Base-by-base conservation (phyloP, 495 filamentous ascomycete genomes). In the Penicillium cataractarum region DNA sequence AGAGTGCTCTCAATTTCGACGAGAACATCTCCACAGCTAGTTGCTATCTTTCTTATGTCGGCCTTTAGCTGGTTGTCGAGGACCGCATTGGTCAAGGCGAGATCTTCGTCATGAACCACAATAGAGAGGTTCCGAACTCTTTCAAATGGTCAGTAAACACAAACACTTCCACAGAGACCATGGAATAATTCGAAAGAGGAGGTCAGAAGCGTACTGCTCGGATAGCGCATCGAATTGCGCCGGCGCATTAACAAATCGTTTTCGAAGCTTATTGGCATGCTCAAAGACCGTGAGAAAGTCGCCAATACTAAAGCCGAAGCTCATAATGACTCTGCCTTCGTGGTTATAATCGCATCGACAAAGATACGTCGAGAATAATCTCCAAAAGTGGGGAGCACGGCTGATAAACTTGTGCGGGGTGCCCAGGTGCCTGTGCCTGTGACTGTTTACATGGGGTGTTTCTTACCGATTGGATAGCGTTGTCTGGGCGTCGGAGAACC, bases 231-330 rank as follows among this genome's bases (percentile, higher is more conserved):
- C 13, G 8, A 50, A 50, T 7, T 50, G 46, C 13, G 26, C 46
- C 8, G 46, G 46, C 46, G 46, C 46, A 29, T 50, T 8, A 27
- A 27, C 10, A 50, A 50, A 50, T 50, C 46, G 46, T 50, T 50
- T 50, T 27, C 46, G 46, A 15, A 50, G 12, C 26, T 29, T 26
- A 7, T 50, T 50, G 22, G 21, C 46, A 7, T 27, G 46, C 12
- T 50, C 46, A 1, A 50, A 26, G 15, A 50, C 12, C 0, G 46
- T 29, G 26, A 50, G 22, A 29, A 50, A 50, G 46, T 50, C 46
- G 13, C 46, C 26, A 17, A 29, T 15, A 17, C 46, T 29, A n/a
- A 50, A 50, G 46, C 26, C 26, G 24, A 50, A 46, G 42, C 42
- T 24, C 42, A 46, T 46, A 22, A 4, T 22, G 42, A 46, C 19